These are phyloP conservation scores for Pleurotus pulmonarius DNA, from an alignment of 768 basidiomycete species.

Conservation along the genomic window DNA sequence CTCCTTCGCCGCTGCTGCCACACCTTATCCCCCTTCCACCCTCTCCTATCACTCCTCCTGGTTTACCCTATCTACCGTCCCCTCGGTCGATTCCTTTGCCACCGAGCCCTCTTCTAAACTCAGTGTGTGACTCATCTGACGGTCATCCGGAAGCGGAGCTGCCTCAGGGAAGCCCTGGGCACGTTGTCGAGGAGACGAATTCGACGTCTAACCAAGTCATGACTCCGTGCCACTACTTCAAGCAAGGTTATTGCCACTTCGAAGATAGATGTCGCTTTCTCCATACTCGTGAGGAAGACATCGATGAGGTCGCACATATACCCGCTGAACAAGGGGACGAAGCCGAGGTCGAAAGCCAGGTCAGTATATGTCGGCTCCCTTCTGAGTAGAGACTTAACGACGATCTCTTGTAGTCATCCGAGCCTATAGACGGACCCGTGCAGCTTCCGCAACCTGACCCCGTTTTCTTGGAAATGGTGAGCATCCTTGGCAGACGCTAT, in stretches of 20 bases:
- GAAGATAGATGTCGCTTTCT: constrained; percentile 6
- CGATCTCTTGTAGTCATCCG: background rate
- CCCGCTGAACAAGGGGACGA: no score
- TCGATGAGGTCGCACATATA: no score
- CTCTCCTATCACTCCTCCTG: background rate
- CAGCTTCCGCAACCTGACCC: background rate
- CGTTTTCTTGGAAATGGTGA: background rate
- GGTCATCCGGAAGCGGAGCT: background rate
- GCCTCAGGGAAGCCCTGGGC: background rate
- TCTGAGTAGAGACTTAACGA: no score
- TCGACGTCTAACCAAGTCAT: background rate
- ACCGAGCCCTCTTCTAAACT: no score
- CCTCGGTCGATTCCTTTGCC: background rate
- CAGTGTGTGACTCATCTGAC: no score
- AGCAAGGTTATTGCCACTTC: background rate
- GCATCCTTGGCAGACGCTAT: background rate
- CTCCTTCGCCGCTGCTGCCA: background rate
- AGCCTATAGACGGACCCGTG: background rate
- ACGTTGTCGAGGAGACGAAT: no score
- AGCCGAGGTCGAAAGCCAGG: no score
- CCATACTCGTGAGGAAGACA: background rate
- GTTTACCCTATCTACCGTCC: background rate
- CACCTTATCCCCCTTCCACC: background rate
- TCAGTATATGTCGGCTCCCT: no score
- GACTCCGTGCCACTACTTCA: background rate